Evolutionary conservation across 495 filamentous ascomycete species (phyloP).

Genomic region (Neurospora tetrasperma): DNA sequence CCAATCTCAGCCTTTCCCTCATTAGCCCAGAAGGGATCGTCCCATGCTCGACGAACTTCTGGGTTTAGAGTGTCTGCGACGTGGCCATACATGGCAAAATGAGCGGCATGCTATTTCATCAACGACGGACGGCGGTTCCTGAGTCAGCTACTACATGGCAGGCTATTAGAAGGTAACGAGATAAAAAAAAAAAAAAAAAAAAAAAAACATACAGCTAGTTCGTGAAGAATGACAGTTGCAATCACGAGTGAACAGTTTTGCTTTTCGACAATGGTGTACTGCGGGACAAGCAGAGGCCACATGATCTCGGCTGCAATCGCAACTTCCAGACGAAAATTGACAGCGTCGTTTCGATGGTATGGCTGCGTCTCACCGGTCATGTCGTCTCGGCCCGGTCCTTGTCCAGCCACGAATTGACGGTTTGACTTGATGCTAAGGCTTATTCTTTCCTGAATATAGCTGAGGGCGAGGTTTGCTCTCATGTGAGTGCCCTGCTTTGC

Average conservation of each 20-base stretch:
- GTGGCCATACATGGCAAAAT: slow-evolving; percentile 4
- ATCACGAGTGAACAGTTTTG: slow-evolving; percentile 11
- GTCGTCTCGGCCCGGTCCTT: neutral
- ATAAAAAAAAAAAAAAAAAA: neutral
- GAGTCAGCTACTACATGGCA: neutral
- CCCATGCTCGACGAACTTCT: neutral
- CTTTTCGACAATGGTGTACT: slow-evolving; percentile 24
- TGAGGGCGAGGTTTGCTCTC: neutral
- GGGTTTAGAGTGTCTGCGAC: neutral
- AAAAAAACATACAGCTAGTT: slow-evolving; percentile 17
- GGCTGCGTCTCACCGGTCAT: neutral
- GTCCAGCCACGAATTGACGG: neutral
- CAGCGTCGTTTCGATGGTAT: neutral
- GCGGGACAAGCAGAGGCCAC: slow-evolving; percentile 25
- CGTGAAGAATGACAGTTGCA: slow-evolving; percentile 24
- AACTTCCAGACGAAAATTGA: neutral
- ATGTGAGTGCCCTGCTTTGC: neutral
- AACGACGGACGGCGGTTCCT: neutral
- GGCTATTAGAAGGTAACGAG: neutral
- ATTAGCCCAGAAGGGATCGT: slow-evolving; percentile 13
- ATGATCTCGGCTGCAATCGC: slow-evolving; percentile 17
- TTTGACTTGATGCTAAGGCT: neutral
- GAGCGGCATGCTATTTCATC: slow-evolving; percentile 15
- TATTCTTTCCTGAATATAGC: neutral
- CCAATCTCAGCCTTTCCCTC: slow-evolving; percentile 11